These are phyloP conservation scores for Galeopsis tetrahit DNA, from an alignment of 257 asterid genomes.

Conservation along the genomic window DNA sequence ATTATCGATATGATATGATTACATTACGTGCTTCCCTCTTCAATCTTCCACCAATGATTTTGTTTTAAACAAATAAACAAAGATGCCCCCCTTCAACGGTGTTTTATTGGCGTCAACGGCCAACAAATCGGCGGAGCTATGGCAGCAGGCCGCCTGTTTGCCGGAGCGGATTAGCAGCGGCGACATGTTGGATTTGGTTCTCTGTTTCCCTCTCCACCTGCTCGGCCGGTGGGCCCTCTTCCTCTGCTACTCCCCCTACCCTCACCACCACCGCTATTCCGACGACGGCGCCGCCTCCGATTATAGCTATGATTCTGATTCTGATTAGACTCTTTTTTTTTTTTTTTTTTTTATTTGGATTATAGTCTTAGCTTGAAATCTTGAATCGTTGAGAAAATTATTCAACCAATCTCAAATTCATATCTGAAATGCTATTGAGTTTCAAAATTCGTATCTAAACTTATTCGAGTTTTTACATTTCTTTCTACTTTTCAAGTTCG, in stretches of 20 bases:
- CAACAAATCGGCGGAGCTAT: slow-evolving; percentile 42
- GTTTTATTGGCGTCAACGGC: slow-evolving; percentile 44
- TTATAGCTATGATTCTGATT: slow-evolving; percentile 24
- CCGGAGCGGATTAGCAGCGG: slow-evolving; percentile 50
- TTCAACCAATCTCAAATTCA: no score
- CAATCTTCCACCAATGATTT: neutral
- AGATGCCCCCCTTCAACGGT: slow-evolving; percentile 55
- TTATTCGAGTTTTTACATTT: no score
- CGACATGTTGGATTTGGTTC: slow-evolving; percentile 48
- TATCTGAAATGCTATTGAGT: no score
- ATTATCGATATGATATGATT: neutral
- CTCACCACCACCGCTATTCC: slow-evolving; percentile 33
- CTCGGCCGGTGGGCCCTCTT: slow-evolving; percentile 46
- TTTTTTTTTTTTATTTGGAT: neutral
- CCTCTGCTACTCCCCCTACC: slow-evolving; percentile 46
- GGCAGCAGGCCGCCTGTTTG: slow-evolving; percentile 52
- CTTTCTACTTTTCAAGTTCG: no score
- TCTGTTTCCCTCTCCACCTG: slow-evolving; percentile 55
- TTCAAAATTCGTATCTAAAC: no score
- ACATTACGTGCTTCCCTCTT: no score
- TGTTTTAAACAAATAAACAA: neutral
- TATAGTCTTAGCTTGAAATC: no score
- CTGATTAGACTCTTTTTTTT: slow-evolving; percentile 22
- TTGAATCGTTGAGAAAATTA: no score
- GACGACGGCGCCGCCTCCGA: slow-evolving; percentile 15